Base-by-base conservation (phyloP, 768 basidiomycete genomes). In the Suillus weaverae region DNA sequence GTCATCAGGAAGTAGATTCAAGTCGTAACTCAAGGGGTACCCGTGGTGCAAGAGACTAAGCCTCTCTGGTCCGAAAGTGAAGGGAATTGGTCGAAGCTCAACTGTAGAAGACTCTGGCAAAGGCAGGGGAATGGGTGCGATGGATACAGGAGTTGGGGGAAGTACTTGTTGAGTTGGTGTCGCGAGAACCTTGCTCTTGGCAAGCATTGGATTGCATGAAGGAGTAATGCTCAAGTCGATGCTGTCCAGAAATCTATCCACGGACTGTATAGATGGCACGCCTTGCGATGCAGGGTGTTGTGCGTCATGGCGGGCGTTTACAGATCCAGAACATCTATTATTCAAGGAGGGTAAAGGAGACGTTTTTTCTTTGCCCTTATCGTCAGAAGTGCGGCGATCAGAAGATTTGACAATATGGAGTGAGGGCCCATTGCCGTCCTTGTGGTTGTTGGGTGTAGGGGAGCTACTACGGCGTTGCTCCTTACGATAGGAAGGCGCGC, bases 1-100 rank as follows among this genome's bases (percentile, higher is more conserved):
- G 39, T 76, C 74, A 60, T 76, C 71, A 46, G 76, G 71, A 60
- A 76, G 74, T 13, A 65, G 43, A 35, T 70, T 63, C 44, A 76
- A 69, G 64, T 74, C 71, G 68, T 73, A 74, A 54, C 33, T 68
- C 61, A 76, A 69, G 43, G 76, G 62, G 44, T 76, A 66, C 30
- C 74, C 74, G 55, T 70, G 74, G 56, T 74, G 68, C 5, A 62
- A 62, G 35, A 76, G 74, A 63, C 54, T 67, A 60, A 77, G 56
- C 62, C 70, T 72, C 39, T 41, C 39, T 3, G 57, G 39, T 41
- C 57, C 57, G 39, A 59, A 59, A 30, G 26, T 59, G 39, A 41
- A 59, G 57, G 57, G 63, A 60, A 41, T 64, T 62, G 26, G 64
- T 16, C 43, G 62, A 60, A 44, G 62, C 18, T 36, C 56, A 26